Evolutionary conservation across 2,329 filamentous ascomycete species (phyloP).

Genomic region (Diaporthe ilicicola): DNA sequence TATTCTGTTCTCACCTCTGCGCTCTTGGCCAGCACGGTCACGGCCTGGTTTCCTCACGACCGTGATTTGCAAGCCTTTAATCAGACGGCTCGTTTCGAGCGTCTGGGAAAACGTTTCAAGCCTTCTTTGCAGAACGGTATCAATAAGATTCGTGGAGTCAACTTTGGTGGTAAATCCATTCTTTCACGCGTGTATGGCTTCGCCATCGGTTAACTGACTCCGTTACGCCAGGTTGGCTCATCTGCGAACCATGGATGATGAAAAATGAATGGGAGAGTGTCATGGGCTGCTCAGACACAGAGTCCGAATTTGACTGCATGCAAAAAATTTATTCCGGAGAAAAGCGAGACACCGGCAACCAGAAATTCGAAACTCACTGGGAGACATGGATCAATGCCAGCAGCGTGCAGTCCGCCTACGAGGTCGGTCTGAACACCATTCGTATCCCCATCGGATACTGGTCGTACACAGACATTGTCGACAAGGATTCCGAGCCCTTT

Average conservation of each 20-base stretch:
- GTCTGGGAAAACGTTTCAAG: neutral
- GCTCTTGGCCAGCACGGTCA: neutral
- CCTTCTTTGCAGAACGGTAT: neutral
- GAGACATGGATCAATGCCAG: conserved; percentile 55
- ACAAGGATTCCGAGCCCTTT: conserved; percentile 57
- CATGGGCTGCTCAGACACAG: conserved; percentile 56
- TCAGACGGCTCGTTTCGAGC: neutral
- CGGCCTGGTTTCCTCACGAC: neutral
- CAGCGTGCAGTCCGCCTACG: conserved; percentile 59
- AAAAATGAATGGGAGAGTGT: conserved; percentile 49
- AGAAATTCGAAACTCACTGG: conserved; percentile 53
- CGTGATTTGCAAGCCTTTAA: neutral
- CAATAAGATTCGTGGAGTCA: conserved; percentile 62
- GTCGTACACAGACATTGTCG: conserved; percentile 59
- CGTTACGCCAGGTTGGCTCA: neutral
- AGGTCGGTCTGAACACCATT: conserved; percentile 60
- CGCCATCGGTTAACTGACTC: neutral
- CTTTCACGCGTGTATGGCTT: conserved; percentile 40
- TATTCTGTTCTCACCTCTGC: neutral
- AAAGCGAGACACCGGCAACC: conserved; percentile 55
- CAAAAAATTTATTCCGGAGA: conserved; percentile 45
- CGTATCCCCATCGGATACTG: conserved; percentile 65
- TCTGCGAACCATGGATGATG: conserved; percentile 59
- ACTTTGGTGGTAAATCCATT: conserved; percentile 61
- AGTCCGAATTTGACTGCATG: conserved; percentile 65